Conservation (phyloP, 2,329 filamentous ascomycete genomes). For the Ceratocystis cubensis region DNA sequence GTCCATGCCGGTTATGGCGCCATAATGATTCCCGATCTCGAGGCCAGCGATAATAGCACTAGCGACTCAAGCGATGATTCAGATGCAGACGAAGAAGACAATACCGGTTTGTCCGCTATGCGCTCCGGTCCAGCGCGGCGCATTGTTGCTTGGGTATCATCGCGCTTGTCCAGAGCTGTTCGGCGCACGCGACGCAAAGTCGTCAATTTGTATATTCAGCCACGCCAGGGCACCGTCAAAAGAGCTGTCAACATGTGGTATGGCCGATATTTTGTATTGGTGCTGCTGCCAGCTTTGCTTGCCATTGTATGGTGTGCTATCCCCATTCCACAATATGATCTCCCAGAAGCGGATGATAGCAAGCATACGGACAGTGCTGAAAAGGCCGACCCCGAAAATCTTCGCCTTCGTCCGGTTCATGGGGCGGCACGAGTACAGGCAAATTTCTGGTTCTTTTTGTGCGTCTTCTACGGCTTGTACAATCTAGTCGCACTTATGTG, state of each 20-base stretch:
- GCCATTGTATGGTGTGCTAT: constrained; percentile 52
- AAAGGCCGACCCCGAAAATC: constrained; percentile 25
- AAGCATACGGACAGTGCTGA: background rate
- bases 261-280: constrained; percentile 47
- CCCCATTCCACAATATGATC: constrained; percentile 50
- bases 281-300: constrained; percentile 47
- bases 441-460: constrained; percentile 61
- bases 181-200: constrained; percentile 27
- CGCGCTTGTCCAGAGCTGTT: constrained; percentile 24
- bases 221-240: constrained; percentile 45
- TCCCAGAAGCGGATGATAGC: constrained; percentile 33
- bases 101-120: background rate
- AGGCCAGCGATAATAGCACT: constrained; percentile 25
- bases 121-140: background rate
- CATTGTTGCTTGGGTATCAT: constrained; percentile 18
- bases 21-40: constrained; percentile 35
- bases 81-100: constrained; percentile 21
- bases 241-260: constrained; percentile 51
- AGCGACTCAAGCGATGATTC: constrained; percentile 26
- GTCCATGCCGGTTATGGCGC: constrained; percentile 47
- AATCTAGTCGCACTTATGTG: constrained; percentile 54
- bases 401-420: constrained; percentile 40
- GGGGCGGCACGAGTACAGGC: constrained; percentile 50
- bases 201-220: constrained; percentile 48
- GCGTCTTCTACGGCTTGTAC: constrained; percentile 58